Evolutionary conservation across 257 asterid genomes (phyloP).

Genomic region (Schizonepeta tenuifolia): DNA sequence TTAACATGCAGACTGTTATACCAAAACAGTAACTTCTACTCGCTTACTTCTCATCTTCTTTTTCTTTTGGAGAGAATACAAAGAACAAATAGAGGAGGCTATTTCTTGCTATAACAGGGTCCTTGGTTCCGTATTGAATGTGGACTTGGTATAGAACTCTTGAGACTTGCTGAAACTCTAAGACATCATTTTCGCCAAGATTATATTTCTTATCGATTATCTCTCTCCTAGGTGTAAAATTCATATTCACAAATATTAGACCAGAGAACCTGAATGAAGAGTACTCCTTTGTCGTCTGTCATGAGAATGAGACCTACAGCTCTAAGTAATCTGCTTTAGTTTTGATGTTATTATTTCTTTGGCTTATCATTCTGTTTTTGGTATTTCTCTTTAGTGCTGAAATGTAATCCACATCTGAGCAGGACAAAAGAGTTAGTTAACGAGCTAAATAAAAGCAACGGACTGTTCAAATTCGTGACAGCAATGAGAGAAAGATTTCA

Average conservation of each 20-base stretch:
- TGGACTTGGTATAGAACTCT: conserved; percentile 66
- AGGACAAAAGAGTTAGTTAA: conserved; percentile 63
- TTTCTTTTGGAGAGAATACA: conserved; percentile 35
- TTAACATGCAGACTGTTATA: not conserved
- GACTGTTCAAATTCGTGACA: conserved; percentile 82
- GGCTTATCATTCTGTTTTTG: conserved; percentile 20
- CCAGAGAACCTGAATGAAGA: conserved; percentile 59
- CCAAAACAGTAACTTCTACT: not conserved
- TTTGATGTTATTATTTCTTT: conserved; percentile 21
- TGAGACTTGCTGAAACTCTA: conserved; percentile 22
- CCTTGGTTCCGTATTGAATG: conserved; percentile 88
- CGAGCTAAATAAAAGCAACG: conserved; percentile 73
- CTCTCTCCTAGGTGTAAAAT: conserved; percentile 70
- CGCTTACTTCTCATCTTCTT: conserved; percentile 28
- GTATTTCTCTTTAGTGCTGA: conserved; percentile 54
- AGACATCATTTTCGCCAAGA: conserved; percentile 3
- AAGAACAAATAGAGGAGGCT: conserved; percentile 76
- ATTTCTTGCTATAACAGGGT: conserved; percentile 82
- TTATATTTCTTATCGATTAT: conserved; percentile 24
- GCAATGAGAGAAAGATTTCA: conserved; percentile 80
- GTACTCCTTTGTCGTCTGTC: conserved; percentile 73
- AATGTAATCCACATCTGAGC: conserved; percentile 66
- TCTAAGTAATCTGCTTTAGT: conserved; percentile 52
- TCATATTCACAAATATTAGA: conserved; percentile 73
- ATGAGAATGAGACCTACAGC: conserved; percentile 70